Base-by-base conservation (phyloP, 352 stramenopile genomes). In the Globisporangium rhizosaccharum region DNA sequence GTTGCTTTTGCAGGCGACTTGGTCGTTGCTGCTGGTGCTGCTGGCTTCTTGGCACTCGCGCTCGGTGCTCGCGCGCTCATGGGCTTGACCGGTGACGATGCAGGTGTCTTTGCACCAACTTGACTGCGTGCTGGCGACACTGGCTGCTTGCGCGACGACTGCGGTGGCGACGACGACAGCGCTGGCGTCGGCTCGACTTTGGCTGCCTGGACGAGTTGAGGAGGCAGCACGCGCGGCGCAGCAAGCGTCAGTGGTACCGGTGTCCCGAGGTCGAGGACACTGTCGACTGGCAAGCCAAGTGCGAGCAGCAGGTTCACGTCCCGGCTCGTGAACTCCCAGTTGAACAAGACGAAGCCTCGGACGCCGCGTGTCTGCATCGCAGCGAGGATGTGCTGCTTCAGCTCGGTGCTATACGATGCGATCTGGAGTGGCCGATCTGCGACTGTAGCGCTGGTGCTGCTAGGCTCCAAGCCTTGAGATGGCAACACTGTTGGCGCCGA, bases 341-440 rank as follows among this genome's bases (percentile, higher is more conserved):
- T 87, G 63, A 70, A 86, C 23, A 90, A 59, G 15, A 90, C 60
- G 28, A 83, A 69, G 1, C 75, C 77, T n/a, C 72, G 65, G 15
- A 71, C 72, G 3, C 41, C 36, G 2, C 62, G 41, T 2, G 55
- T 18, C 25, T 37, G 11, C 63, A 79, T 70, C 9, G 53, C 14
- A 7, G 48, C 39, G 0, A n/a, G 17, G 5, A 82, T 56, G 25
- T 51, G 46, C 3, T 39, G 36, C n/a, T 55, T 51, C 2, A 82
- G 26, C 9, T 59, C 42, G 0, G 7, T 2, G 4, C 62, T 5
- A 42, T 76, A 76, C 15, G 57, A 61, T 18, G 64, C 62, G 17
- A 82, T 67, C 4, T 53, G 52, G 39, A 65, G 4, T 18, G 62
- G 51, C 1, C 20, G 15, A 2, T 36, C 28, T 33, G 33, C 8